phyloP scores from a whole-genome alignment of 2,329 filamentous ascomycete genomes.

The Neonectria sp. region DNA sequence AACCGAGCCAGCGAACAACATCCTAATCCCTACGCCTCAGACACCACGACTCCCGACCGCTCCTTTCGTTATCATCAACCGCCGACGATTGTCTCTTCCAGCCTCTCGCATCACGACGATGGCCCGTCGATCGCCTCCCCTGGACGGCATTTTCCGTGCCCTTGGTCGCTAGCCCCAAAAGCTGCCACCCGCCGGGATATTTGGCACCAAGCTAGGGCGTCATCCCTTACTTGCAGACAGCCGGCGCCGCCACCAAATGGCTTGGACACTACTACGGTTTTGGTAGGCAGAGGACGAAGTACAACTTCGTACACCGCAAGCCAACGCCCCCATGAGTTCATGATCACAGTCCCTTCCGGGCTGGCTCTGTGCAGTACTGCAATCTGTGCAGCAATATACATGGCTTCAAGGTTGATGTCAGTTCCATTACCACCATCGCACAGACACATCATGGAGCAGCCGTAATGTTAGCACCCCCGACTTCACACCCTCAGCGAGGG shows the following conservation, averaged over 20 bases:
- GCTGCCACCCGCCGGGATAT: constrained; percentile 31
- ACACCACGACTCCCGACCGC: constrained; percentile 6
- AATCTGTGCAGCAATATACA: background rate
- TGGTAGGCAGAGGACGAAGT: constrained; percentile 19
- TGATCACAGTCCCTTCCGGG: constrained; percentile 3
- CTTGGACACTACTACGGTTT: constrained; percentile 25
- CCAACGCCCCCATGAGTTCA: constrained; percentile 21
- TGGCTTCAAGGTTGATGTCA: background rate
- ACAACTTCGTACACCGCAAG: constrained; percentile 6
- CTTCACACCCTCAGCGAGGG: constrained; percentile 19
- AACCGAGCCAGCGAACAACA: constrained; percentile 7
- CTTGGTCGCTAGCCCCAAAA: constrained; percentile 26
- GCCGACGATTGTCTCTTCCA: constrained; percentile 4
- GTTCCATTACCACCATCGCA: constrained; percentile 4
- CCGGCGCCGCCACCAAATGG: constrained; percentile 31
- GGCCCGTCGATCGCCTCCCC: constrained; percentile 38
- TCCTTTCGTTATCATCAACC: constrained; percentile 4
- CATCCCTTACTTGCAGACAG: constrained; percentile 36
- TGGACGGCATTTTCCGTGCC: constrained; percentile 33
- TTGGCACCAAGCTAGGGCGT: constrained; percentile 33
- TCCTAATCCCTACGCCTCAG: constrained; percentile 4
- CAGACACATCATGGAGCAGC: constrained; percentile 10
- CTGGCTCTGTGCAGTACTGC: background rate
- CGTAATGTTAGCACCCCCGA: constrained; percentile 8
- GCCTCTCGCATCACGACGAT: constrained; percentile 27